Conservation (phyloP, 2,329 filamentous ascomycete genomes). For the Rhexocercosporidium sp. region DNA sequence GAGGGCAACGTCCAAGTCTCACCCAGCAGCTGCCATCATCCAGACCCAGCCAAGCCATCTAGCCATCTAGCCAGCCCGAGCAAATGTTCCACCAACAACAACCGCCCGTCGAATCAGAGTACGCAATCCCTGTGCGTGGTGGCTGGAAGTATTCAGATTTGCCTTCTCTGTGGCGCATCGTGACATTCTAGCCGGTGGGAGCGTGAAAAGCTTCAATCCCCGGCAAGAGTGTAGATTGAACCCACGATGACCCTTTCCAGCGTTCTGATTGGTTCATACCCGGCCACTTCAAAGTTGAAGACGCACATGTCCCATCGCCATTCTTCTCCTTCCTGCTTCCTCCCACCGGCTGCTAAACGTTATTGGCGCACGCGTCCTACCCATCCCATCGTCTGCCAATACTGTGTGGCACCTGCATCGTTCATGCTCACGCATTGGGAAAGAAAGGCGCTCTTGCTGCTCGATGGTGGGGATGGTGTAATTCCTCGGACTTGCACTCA, state of each 20-base stretch:
- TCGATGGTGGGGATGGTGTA: slow-evolving; percentile 4
- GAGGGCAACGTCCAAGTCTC: neutral
- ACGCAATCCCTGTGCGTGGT: neutral
- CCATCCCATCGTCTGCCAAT: neutral
- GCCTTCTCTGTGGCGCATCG: neutral
- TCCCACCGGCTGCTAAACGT: neutral
- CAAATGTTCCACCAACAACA: slow-evolving; percentile 1
- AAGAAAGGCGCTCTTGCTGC: neutral
- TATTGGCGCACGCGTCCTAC: too few relatives aligned
- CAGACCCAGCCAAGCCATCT: too few relatives aligned
- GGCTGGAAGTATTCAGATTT: neutral
- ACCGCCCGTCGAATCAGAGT: neutral
- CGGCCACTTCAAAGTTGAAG: neutral
- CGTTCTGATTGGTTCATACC: neutral
- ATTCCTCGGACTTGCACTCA: neutral
- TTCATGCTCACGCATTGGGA: neutral
- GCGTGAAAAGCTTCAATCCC: neutral
- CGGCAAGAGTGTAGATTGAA: neutral
- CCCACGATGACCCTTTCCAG: neutral
- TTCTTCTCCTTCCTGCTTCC: neutral
- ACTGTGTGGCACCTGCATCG: neutral
- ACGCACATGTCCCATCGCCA: neutral
- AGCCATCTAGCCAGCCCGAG: neutral
- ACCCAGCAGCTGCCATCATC: too few relatives aligned
- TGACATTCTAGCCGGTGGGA: neutral